Evolutionary conservation across 2,329 filamentous ascomycete genomes (phyloP).

Genomic region (Clonostachys rosea): DNA sequence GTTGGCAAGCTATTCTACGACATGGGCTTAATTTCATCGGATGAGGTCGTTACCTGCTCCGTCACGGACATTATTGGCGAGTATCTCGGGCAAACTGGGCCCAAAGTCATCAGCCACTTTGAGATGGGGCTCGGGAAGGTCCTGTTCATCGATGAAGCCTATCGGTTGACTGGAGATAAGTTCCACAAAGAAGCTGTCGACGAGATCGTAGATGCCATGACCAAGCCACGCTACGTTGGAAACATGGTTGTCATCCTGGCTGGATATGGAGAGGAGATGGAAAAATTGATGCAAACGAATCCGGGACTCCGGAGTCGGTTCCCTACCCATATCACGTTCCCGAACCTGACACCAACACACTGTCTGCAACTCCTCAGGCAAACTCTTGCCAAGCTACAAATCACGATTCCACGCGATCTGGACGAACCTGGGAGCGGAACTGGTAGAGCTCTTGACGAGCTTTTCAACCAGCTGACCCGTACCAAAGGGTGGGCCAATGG

Average conservation of each 20-base stretch:
- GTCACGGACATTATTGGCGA: conserved; percentile 64
- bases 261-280: conserved; percentile 63
- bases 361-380: conserved; percentile 39
- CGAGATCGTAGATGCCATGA: conserved; percentile 43
- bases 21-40: conserved; percentile 60
- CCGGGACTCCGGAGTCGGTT: conserved; percentile 60
- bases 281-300: conserved; percentile 56
- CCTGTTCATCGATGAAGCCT: conserved; percentile 69
- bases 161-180: conserved; percentile 43
- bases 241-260: conserved; percentile 64
- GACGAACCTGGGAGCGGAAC: background rate
- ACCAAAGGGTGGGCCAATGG: conserved; percentile 57
- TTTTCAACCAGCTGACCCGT: conserved; percentile 33
- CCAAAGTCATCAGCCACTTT: conserved; percentile 55
- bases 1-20: conserved; percentile 73
- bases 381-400: conserved; percentile 20
- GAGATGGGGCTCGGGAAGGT: conserved; percentile 62
- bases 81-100: conserved; percentile 64
- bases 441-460: conserved; percentile 2
- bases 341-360: conserved; percentile 31
- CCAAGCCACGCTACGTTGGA: conserved; percentile 49
- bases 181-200: conserved; percentile 53
- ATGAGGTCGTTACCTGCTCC: conserved; percentile 61
- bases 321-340: conserved; percentile 54
- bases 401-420: background rate